Evolutionary conservation across 192 early-diverging fungal species (phyloP), one percentile per base, ranked within the genome.

Genomic region (Linnemannia zychae): DNA sequence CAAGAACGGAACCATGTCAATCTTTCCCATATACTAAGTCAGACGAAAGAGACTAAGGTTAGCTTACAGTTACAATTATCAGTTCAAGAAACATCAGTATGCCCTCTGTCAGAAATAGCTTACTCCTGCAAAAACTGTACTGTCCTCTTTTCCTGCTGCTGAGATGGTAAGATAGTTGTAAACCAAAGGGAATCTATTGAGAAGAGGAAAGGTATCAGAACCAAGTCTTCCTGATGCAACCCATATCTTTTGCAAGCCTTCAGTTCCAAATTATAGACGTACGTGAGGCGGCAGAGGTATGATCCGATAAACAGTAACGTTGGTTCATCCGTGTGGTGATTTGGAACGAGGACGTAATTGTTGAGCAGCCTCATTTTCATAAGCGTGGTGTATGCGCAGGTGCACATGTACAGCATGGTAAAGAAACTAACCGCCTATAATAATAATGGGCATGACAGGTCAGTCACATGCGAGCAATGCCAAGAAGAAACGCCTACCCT

Each of bases 301-400:
- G 94, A 93, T n/a, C 95, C 97, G 72, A 98, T 93, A 88, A 98
- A 99, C 38, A 99, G 91, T 69, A 99, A 83, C 74, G 95, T 96
- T 46, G 93, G 94, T 81, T 96, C 95, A 88, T 97, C 97, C 6
- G 97, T 98, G 83, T 97, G 95, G 79, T 99, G 98, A 81, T 98
- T 93, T 17, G 96, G 94, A 38, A 97, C 96, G 33, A 99, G 90
- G 49, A 94, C 89, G 89, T 97, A 98, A 38, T 96, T 91, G 81
- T 96, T 95, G 85, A 99, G 95, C 7, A 98, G 89, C 71, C 93
- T 95, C 80, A 99, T 90, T 76, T 94, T 95, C 91, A 99, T 95
- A 4, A 99, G 91, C 13, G 96, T 94, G 65, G 94, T 95, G 79
- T 98, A 99, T 6, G 98, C 95, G 78, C 97, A 98, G 37, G 93